Evolutionary conservation across 2,329 filamentous ascomycete genomes (phyloP).

Genomic region (Emergomyces orientalis): DNA sequence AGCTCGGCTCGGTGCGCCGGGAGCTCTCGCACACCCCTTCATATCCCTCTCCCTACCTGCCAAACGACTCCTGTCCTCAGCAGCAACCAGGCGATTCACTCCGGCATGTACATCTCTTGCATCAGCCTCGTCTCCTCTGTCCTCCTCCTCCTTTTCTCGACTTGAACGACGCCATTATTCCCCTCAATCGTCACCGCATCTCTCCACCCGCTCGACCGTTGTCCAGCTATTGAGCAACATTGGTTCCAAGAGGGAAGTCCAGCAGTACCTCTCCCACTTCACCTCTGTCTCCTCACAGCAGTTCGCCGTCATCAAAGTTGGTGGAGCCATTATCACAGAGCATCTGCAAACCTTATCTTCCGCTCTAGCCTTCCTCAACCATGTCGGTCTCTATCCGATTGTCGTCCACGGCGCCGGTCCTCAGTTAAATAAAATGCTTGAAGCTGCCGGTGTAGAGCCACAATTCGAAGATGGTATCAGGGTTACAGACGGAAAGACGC

Average conservation of each 20-base stretch:
- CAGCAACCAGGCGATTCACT: conserved; percentile 21
- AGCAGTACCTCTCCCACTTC: conserved; percentile 97
- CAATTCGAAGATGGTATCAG: conserved; percentile 95
- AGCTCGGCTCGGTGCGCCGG: conserved; percentile 37
- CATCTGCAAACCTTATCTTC: conserved; percentile 85
- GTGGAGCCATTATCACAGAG: conserved; percentile 89
- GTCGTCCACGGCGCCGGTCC: conserved; percentile 93
- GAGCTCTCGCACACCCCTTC: conserved; percentile 23
- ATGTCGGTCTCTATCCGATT: conserved; percentile 88
- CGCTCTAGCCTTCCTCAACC: conserved; percentile 82
- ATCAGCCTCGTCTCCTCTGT: conserved; percentile 18
- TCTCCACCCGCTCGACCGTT: conserved; percentile 67
- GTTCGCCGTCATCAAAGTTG: conserved; percentile 97
- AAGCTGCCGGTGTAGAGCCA: conserved; percentile 85
- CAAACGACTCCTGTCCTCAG: conserved; percentile 17
- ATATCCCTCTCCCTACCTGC: background rate
- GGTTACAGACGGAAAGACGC: conserved; percentile 89
- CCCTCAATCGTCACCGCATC: conserved; percentile 41
- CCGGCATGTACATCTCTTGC: background rate
- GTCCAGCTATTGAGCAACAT: conserved; percentile 91
- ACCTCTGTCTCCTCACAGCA: conserved; percentile 92
- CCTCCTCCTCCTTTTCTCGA: conserved; percentile 18
- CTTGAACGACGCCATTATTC: conserved; percentile 35
- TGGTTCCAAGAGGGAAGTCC: conserved; percentile 88
- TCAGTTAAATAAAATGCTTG: conserved; percentile 83